Evolutionary conservation across 2,329 filamentous ascomycete genomes (phyloP).

Genomic region (Penicillium sp.): DNA sequence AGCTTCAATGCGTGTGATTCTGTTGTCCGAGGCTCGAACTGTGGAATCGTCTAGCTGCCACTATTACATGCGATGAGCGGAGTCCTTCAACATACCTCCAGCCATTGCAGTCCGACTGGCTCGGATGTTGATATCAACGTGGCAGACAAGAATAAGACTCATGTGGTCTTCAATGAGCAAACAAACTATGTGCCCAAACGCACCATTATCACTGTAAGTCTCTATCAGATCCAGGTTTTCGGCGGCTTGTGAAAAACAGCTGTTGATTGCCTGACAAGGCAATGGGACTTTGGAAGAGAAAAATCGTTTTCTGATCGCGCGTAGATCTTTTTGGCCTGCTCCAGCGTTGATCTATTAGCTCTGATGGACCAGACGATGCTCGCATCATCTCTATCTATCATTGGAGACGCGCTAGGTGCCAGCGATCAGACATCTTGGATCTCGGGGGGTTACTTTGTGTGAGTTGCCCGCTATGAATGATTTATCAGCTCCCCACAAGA

Average conservation of each 20-base stretch:
- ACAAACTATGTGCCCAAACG: conserved; percentile 59
- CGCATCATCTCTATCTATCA: conserved; percentile 58
- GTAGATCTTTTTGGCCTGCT: conserved; percentile 62
- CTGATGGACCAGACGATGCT: conserved; percentile 63
- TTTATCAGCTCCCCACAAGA: not conserved
- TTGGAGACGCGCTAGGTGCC: conserved; percentile 56
- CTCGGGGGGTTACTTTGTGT: conserved; percentile 61
- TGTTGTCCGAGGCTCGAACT: not conserved
- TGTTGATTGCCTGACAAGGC: not conserved
- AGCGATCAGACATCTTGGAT: conserved; percentile 59
- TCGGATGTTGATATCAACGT: conserved; percentile 8
- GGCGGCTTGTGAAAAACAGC: not conserved
- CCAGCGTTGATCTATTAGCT: conserved; percentile 59
- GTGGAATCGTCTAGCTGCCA: not conserved
- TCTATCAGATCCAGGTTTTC: not conserved
- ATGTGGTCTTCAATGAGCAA: conserved; percentile 55
- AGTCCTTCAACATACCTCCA: conserved; percentile 18
- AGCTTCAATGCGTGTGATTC: not conserved
- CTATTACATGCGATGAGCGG: conserved; percentile 18
- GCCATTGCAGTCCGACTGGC: conserved; percentile 7
- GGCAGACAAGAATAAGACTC: conserved; percentile 16
- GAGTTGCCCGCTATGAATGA: conserved; percentile 33
- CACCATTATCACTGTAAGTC: conserved; percentile 56
- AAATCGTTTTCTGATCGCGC: conserved; percentile 9
- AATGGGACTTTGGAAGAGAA: not conserved